Conservation (phyloP, 2,329 filamentous ascomycete genomes). For the Alternaria sp. region DNA sequence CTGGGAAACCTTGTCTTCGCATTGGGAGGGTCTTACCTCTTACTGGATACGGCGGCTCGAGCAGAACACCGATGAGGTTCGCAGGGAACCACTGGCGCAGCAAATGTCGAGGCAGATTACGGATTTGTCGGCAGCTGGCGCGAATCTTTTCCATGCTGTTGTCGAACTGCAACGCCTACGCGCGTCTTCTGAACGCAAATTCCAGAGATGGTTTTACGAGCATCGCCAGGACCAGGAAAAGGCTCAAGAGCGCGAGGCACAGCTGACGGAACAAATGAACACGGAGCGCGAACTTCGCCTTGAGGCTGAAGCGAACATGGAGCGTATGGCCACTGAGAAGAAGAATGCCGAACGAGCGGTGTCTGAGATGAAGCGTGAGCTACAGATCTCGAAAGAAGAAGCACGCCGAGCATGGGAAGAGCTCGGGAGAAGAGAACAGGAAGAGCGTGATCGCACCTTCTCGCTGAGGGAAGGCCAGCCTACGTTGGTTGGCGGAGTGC, state of each 20-base stretch:
- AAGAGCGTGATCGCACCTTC: slow-evolving; percentile 84
- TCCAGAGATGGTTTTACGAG: slow-evolving; percentile 98
- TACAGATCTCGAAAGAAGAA: slow-evolving; percentile 95
- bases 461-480: slow-evolving; percentile 88
- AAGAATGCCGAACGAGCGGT: slow-evolving; percentile 77
- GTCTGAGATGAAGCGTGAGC: slow-evolving; percentile 89
- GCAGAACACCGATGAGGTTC: slow-evolving; percentile 85
- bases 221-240: slow-evolving; percentile 88
- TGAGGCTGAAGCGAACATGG: slow-evolving; percentile 71
- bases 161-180: slow-evolving; percentile 93
- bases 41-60: slow-evolving; percentile 97
- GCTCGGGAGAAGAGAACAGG: slow-evolving; percentile 88
- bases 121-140: slow-evolving; percentile 94
- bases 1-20: slow-evolving; percentile 95
- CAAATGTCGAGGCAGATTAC: slow-evolving; percentile 94
- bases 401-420: slow-evolving; percentile 97
- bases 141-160: slow-evolving; percentile 96
- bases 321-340: slow-evolving; percentile 74
- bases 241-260: slow-evolving; percentile 79
- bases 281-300: slow-evolving; percentile 74
- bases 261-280: slow-evolving; percentile 75
- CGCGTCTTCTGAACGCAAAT: slow-evolving; percentile 95
- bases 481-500: slow-evolving; percentile 89
- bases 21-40: slow-evolving; percentile 96
- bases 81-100: slow-evolving; percentile 80